Evolutionary conservation across 768 basidiomycete species (phyloP).

Genomic region (Boletus rubescentipes): DNA sequence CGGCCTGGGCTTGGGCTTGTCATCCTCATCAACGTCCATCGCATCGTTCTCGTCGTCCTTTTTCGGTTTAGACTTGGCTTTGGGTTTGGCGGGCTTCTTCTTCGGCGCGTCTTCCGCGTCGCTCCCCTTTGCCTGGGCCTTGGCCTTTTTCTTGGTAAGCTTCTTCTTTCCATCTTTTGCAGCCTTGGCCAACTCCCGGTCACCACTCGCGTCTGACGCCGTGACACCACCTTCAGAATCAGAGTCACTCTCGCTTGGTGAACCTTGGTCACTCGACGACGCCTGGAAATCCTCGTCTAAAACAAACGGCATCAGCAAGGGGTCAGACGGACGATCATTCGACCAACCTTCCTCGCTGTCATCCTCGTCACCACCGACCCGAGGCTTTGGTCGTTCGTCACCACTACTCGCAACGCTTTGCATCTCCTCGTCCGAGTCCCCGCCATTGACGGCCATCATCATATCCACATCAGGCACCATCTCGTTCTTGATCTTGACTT

Average conservation of each 20-base stretch:
- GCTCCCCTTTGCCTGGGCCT: slow-evolving; percentile 43
- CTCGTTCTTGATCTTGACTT: slow-evolving; percentile 93
- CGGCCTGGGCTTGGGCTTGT: slow-evolving; percentile 37
- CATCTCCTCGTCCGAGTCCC: slow-evolving; percentile 80
- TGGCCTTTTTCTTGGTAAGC: slow-evolving; percentile 43
- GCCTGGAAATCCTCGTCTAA: slow-evolving; percentile 90
- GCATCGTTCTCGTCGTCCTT: slow-evolving; percentile 45
- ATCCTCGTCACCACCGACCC: slow-evolving; percentile 56
- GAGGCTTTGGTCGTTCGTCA: slow-evolving; percentile 54
- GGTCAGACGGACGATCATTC: not conserved
- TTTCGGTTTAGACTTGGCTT: slow-evolving; percentile 39
- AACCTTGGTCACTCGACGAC: slow-evolving; percentile 83
- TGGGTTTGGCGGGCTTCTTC: slow-evolving; percentile 46
- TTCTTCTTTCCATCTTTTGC: slow-evolving; percentile 38
- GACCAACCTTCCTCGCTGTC: slow-evolving; percentile 70
- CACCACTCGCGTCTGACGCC: slow-evolving; percentile 83
- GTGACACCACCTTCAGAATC: slow-evolving; percentile 66
- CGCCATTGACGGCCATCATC: slow-evolving; percentile 61
- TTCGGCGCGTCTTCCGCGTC: slow-evolving; percentile 46
- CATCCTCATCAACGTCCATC: slow-evolving; percentile 48
- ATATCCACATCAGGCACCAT: slow-evolving; percentile 87
- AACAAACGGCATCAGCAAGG: slow-evolving; percentile 3
- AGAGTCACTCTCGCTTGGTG: slow-evolving; percentile 73
- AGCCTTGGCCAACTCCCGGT: slow-evolving; percentile 56
- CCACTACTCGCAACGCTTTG: slow-evolving; percentile 75